These are phyloP conservation scores for Hymenoscyphus repandus DNA, from an alignment of 2,329 filamentous ascomycete genomes.

Conservation along the genomic window DNA sequence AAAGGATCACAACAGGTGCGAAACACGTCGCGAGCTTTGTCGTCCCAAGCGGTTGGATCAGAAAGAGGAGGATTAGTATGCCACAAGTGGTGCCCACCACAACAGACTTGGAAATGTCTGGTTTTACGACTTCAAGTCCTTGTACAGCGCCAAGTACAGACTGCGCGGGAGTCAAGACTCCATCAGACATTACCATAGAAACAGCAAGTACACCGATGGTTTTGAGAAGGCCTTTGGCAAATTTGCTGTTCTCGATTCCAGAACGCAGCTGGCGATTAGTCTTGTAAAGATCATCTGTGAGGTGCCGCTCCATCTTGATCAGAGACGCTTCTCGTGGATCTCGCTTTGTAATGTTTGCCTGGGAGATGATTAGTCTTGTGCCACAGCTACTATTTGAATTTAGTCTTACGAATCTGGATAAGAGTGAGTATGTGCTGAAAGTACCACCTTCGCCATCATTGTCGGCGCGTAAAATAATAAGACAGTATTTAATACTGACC, in stretches of 20 bases:
- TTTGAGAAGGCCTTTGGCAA: constrained; percentile 53
- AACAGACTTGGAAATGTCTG: constrained; percentile 47
- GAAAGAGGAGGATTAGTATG: constrained; percentile 58
- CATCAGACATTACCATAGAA: constrained; percentile 59
- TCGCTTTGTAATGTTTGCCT: constrained; percentile 51
- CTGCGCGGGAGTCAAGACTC: constrained; percentile 63
- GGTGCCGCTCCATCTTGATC: constrained; percentile 53
- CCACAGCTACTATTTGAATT: too few species aligned
- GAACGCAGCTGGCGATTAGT: constrained; percentile 48
- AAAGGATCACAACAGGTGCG: constrained; percentile 62
- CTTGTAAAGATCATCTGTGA: constrained; percentile 48
- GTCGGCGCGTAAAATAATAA: constrained; percentile 60
- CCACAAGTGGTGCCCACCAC: constrained; percentile 60
- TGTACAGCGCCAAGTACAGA: constrained; percentile 65
- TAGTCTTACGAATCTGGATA: constrained; percentile 51
- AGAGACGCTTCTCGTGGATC: constrained; percentile 52
- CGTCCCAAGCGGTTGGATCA: constrained; percentile 60
- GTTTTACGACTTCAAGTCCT: constrained; percentile 52
- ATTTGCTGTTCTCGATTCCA: constrained; percentile 50
- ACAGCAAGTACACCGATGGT: constrained; percentile 59
- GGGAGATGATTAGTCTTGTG: too few species aligned
- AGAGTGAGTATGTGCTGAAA: constrained; percentile 59
- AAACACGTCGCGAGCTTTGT: constrained; percentile 54
- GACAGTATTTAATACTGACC: constrained; percentile 63
- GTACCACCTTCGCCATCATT: constrained; percentile 69